Evolutionary conservation across 495 filamentous ascomycete genomes (phyloP).

Genomic region (Xylaria palmicola): DNA sequence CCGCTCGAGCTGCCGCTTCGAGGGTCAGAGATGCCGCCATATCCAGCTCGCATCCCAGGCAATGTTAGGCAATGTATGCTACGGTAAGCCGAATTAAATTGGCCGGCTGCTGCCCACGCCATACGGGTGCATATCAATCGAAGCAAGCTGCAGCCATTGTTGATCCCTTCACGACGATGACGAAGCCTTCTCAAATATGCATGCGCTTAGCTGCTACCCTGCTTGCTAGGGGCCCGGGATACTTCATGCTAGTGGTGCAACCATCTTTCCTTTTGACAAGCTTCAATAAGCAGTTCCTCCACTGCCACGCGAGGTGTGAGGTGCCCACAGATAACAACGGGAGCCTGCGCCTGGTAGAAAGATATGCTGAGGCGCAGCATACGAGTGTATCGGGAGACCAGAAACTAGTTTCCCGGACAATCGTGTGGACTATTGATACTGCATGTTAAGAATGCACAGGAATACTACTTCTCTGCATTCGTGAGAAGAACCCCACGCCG

Average conservation of each 20-base stretch:
- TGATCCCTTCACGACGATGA: conserved; percentile 5
- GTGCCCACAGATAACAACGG: background rate
- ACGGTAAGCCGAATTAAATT: conserved; percentile 9
- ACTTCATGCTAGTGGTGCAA: background rate
- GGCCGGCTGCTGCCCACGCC: background rate
- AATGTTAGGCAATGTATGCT: background rate
- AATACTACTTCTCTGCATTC: background rate
- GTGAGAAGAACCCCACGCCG: conserved; percentile 6
- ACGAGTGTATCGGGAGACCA: too few species aligned
- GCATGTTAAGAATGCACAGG: background rate
- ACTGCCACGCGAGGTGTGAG: conserved; percentile 10
- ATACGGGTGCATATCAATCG: background rate
- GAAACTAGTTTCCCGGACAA: conserved; percentile 5
- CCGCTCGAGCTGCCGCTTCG: background rate
- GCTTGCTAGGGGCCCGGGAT: conserved; percentile 1
- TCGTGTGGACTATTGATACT: conserved; percentile 3
- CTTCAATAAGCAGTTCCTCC: background rate
- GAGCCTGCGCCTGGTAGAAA: background rate
- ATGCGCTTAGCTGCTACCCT: background rate
- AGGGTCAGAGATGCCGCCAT: background rate
- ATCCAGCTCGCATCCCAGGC: background rate
- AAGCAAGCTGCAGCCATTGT: conserved; percentile 7
- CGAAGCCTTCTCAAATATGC: conserved; percentile 9
- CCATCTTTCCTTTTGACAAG: background rate
- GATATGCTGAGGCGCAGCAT: background rate